Evolutionary conservation across 768 basidiomycete genomes (phyloP).

Genomic region (Naganishia onofrii): DNA sequence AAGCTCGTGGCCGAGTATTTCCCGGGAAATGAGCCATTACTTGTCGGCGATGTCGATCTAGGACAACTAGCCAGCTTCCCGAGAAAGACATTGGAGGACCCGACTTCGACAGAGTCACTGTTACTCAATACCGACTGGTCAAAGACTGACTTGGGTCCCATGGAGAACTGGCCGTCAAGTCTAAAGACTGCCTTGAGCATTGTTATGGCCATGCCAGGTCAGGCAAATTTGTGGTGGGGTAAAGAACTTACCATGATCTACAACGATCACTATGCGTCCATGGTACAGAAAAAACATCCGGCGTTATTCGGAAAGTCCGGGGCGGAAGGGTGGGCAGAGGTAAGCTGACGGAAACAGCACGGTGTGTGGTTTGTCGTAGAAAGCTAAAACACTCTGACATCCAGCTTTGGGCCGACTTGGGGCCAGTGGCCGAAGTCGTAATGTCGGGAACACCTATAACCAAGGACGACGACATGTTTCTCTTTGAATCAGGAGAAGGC

Average conservation of each 20-base stretch:
- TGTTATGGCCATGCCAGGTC: constrained; percentile 28
- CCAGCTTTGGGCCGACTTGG: constrained; percentile 42
- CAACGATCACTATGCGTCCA: constrained; percentile 45
- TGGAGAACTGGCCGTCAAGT: constrained; percentile 43
- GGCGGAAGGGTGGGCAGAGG: constrained; percentile 42
- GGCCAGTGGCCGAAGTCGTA: constrained; percentile 43
- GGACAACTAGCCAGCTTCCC: constrained; percentile 21
- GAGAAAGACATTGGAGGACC: constrained; percentile 6
- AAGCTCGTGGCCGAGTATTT: constrained; percentile 18
- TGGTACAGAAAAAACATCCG: constrained; percentile 47
- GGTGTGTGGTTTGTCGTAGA: background rate
- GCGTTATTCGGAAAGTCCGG: constrained; percentile 48
- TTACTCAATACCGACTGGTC: constrained; percentile 46
- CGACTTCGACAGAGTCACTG: constrained; percentile 26
- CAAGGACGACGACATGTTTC: constrained; percentile 43
- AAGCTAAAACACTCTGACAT: constrained; percentile 14
- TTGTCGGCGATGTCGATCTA: constrained; percentile 22
- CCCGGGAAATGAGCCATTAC: constrained; percentile 22
- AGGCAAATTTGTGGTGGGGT: constrained; percentile 49
- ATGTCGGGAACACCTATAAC: constrained; percentile 43
- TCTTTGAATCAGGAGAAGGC: constrained; percentile 17
- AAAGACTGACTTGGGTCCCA: constrained; percentile 42
- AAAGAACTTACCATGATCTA: constrained; percentile 46
- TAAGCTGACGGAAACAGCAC: background rate
- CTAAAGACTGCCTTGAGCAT: constrained; percentile 38